These are phyloP conservation scores for Chalciporus sphaerocephalus DNA, from an alignment of 768 basidiomycete genomes.

Conservation along the genomic window DNA sequence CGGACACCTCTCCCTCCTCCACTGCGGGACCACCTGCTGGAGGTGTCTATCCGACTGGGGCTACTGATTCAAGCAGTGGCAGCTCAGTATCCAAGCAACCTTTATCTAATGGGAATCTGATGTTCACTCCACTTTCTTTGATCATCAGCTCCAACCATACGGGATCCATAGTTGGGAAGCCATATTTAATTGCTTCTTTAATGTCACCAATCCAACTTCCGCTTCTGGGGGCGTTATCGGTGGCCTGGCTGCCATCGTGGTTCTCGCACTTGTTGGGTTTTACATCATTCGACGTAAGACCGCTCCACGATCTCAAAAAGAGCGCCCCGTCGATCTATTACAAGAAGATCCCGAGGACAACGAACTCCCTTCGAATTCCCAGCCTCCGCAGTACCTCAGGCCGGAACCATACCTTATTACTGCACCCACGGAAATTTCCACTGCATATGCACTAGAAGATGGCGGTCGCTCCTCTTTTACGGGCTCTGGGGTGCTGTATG, in stretches of 20 bases:
- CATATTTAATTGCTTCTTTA: neutral
- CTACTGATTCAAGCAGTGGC: conserved; percentile 27
- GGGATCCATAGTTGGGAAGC: conserved; percentile 50
- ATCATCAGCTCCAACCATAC: conserved; percentile 34
- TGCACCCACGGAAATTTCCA: conserved; percentile 48
- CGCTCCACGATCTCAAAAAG: conserved; percentile 39
- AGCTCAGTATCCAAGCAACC: conserved; percentile 19
- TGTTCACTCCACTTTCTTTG: conserved; percentile 1
- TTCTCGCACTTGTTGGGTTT: conserved; percentile 38
- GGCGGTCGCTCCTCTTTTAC: conserved; percentile 20
- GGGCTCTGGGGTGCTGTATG: conserved; percentile 14
- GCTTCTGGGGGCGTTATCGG: conserved; percentile 50
- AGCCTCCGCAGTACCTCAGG: conserved; percentile 65
- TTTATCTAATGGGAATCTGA: neutral
- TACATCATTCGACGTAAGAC: conserved; percentile 50
- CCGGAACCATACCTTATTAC: conserved; percentile 75
- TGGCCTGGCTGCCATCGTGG: conserved; percentile 48
- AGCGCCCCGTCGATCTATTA: conserved; percentile 66
- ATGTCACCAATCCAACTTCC: conserved; percentile 7
- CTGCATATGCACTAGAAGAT: conserved; percentile 34
- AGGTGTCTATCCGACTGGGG: conserved; percentile 60
- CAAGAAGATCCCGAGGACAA: conserved; percentile 52
- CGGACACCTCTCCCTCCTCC: conserved; percentile 61
- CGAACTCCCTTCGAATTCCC: conserved; percentile 36
- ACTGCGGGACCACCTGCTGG: conserved; percentile 76